These are phyloP conservation scores for Pichia scutulata DNA, from an alignment of 805 yeast genomes.

Conservation along the genomic window DNA sequence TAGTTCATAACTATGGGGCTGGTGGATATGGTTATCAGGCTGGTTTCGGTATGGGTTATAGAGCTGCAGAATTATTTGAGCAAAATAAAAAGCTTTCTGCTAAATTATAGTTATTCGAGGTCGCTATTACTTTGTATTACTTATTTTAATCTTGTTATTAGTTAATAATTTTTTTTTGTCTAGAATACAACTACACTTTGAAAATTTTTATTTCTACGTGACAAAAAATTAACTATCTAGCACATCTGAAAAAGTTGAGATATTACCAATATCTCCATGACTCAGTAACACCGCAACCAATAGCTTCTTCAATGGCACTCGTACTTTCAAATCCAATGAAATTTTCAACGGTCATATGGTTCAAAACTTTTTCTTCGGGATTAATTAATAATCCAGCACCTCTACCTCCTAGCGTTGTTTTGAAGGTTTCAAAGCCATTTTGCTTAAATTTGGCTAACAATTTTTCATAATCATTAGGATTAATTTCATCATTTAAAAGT, in stretches of 20 bases:
- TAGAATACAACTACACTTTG: too few relatives aligned
- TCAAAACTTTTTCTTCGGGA: constrained; percentile 5
- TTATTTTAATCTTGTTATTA: too few relatives aligned
- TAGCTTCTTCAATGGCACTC: constrained; percentile 38
- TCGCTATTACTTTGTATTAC: neutral
- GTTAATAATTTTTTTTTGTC: too few relatives aligned
- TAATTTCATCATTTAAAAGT: constrained; percentile 44
- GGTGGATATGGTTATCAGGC: constrained; percentile 60
- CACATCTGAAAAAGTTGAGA: neutral
- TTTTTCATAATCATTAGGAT: constrained; percentile 26
- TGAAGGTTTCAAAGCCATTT: constrained; percentile 64
- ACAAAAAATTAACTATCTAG: neutral
- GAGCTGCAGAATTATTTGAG: constrained; percentile 32
- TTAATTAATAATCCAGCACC: constrained; percentile 60
- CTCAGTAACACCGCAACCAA: constrained; percentile 36
- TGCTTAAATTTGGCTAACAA: constrained; percentile 31
- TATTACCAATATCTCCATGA: constrained; percentile 59
- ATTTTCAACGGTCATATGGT: constrained; percentile 24
- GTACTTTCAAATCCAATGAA: constrained; percentile 36
- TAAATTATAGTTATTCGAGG: constrained; percentile 1
- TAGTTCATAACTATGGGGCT: constrained; percentile 69
- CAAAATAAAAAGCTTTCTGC: constrained; percentile 4
- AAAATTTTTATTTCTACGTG: neutral
- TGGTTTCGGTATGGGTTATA: constrained; percentile 49
- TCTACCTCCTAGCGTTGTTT: constrained; percentile 79